Percentiles rank a stretch among this genome's conserved stretches.
These are phyloP conservation scores for Vitis riparia DNA, from an alignment of 164 flowering plant genomes.

Conservation along the genomic window DNA sequence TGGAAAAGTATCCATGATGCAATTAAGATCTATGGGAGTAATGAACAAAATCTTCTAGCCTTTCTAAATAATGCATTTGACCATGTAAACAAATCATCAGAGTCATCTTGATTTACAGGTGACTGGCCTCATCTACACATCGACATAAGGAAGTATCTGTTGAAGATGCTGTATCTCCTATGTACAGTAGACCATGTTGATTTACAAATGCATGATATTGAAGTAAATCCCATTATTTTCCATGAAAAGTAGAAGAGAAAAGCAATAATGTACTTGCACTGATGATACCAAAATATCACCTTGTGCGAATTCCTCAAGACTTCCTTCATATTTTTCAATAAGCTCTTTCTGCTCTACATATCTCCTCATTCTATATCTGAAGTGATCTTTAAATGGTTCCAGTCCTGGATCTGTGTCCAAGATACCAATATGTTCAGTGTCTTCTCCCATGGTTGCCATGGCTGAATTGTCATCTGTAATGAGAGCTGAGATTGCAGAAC, in stretches of 20 bases:
- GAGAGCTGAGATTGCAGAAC: slow-evolving; percentile 39
- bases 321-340: slow-evolving; percentile 75
- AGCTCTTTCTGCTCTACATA: slow-evolving; percentile 64
- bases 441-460: slow-evolving; percentile 40
- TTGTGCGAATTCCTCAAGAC: slow-evolving; percentile 83
- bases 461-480: slow-evolving; percentile 45
- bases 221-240: not conserved
- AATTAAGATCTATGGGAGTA: not conserved
- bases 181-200: not conserved
- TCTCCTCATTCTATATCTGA: slow-evolving; percentile 56
- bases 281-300: slow-evolving; percentile 36
- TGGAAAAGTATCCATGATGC: not conserved
- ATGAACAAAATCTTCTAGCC: not conserved
- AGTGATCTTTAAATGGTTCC: slow-evolving; percentile 73
- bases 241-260: not conserved
- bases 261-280: not conserved
- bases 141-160: not conserved
- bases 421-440: slow-evolving; percentile 50
- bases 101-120: not conserved
- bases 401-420: slow-evolving; percentile 61
- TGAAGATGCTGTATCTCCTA: not conserved
- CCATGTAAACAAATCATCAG: too few relatives aligned
- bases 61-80: too few relatives aligned
- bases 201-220: not conserved
- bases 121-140: not conserved